Base-by-base conservation (phyloP, 2,329 filamentous ascomycete genomes). In the Trichothecium sympodiale region DNA sequence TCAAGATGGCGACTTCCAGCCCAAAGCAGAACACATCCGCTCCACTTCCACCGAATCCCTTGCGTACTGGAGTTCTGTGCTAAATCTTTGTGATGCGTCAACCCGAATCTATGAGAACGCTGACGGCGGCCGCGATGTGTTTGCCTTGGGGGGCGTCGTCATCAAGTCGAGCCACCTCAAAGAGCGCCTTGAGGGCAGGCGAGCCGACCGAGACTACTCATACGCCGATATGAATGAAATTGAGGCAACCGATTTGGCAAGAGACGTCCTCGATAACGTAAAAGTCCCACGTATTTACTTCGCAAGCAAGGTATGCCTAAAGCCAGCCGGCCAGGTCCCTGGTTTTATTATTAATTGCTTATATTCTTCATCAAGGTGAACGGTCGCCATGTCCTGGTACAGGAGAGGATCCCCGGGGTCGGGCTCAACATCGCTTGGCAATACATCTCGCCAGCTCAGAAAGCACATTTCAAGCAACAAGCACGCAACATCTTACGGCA, bases 211-310 rank as follows among this genome's bases (percentile, higher is more conserved):
- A 38, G 55, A 61, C 42, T 64, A 55, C 45, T 57, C 59, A 9
- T 60, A 53, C 36, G 54, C 55, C 12, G 61, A 65, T 46, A 50
- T 48, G 3, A 65, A 65, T 39, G 61, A 65, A 38, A 36, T 55
- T 2, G 29, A 46, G n/a, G 60, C 56, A 16, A 50, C 47, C 41
- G 35, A 41, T 36, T 25, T 61, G n/a, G 58, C 52, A 16, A 53
- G 45, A 38, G 38, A 34, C 2, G 40, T 45, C 8, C 34, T 62
- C 5, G 40, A 41, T 5, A 41, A 48, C 23, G 38, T 60, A 5
- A 52, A 41, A 42, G 48, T 61, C 3, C 57, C 60, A 3, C 37
- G 53, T 1, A 57, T 64, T 8, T 60, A 56, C 36, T 62, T 62
- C 49, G 27, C 52, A 8, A 52, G 54, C 35, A 59, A 59, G 54